A percentile compares a stretch with the other conserved stretches of the same genome.
Evolutionary conservation across 2,329 filamentous ascomycete genomes (phyloP).

Genomic region (Stemphylium beticola): DNA sequence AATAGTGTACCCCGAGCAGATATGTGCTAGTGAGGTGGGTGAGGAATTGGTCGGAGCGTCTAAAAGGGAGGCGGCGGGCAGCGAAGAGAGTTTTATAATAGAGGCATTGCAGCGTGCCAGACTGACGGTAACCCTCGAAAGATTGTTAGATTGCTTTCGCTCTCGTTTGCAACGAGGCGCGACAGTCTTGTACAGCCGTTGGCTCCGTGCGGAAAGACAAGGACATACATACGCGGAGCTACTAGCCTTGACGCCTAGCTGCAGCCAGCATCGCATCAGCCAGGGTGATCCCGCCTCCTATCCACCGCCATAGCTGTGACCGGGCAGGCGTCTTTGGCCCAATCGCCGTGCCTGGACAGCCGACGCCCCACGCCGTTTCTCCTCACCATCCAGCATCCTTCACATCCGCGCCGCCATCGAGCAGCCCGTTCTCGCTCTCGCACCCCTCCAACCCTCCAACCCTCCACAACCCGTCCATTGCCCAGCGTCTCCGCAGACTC

Average conservation of each 20-base stretch:
- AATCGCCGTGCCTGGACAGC: conserved; percentile 33
- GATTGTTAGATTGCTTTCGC: conserved; percentile 51
- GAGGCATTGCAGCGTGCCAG: conserved; percentile 45
- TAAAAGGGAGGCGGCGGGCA: conserved; percentile 40
- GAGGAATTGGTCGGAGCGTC: conserved; percentile 39
- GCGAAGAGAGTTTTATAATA: conserved; percentile 48
- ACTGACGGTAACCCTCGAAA: conserved; percentile 44
- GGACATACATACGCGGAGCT: conserved; percentile 43
- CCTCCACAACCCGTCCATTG: neutral
- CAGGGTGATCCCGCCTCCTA: conserved; percentile 35
- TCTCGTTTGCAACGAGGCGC: conserved; percentile 51
- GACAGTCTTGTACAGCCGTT: conserved; percentile 50
- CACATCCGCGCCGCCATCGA: conserved; percentile 4
- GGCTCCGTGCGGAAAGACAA: conserved; percentile 48
- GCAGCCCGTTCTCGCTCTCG: neutral
- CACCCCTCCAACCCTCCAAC: neutral
- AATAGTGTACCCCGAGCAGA: neutral
- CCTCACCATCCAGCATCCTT: conserved; percentile 5
- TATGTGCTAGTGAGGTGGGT: conserved; percentile 9
- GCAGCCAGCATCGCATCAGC: conserved; percentile 32
- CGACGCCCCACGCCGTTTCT: conserved; percentile 18
- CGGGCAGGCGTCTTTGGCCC: conserved; percentile 25
- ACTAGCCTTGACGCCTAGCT: conserved; percentile 36
- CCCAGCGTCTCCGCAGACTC: conserved; percentile 9
- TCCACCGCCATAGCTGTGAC: conserved; percentile 26